A percentile compares a stretch with the other conserved stretches of the same genome.
phyloP scores from a whole-genome alignment of 2,329 filamentous ascomycete genomes.

The Penicillium rolfsii region DNA sequence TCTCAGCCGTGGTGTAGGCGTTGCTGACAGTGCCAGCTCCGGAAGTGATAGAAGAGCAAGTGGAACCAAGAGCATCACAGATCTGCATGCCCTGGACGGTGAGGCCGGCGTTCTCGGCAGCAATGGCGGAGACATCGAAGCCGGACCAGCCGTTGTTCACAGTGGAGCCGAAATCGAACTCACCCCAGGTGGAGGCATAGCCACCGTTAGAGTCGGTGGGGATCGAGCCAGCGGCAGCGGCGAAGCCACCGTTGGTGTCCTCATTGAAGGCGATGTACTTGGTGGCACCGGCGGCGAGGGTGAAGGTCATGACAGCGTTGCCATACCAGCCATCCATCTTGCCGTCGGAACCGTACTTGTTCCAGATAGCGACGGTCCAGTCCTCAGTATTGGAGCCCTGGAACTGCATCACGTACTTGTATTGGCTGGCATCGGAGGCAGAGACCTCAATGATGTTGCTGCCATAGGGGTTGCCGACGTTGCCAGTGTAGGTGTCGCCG shows the following conservation, averaged over 20 bases:
- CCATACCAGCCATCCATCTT: constrained; percentile 41
- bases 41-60: constrained; percentile 37
- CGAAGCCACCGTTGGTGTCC: constrained; percentile 41
- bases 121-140: constrained; percentile 40
- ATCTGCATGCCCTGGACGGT: constrained; percentile 44
- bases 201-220: constrained; percentile 32
- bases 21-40: constrained; percentile 34
- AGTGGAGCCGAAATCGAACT: constrained; percentile 38
- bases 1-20: constrained; percentile 37
- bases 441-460: constrained; percentile 47
- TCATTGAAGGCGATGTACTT: constrained; percentile 42
- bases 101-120: constrained; percentile 34
- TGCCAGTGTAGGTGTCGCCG: constrained; percentile 41
- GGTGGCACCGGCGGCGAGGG: constrained; percentile 35
- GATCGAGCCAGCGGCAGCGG: constrained; percentile 30
- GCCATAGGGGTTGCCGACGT: constrained; percentile 44
- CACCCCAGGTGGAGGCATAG: constrained; percentile 39
- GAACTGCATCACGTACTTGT: constrained; percentile 43
- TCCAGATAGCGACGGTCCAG: constrained; percentile 44
- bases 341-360: constrained; percentile 41
- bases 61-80: constrained; percentile 32
- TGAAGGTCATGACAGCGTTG: constrained; percentile 34
- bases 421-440: constrained; percentile 32
- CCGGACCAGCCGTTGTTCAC: constrained; percentile 36
- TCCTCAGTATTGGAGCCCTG: constrained; percentile 35